Base-by-base conservation (phyloP, 257 asterid species). In the Jacaranda copaia region DNA sequence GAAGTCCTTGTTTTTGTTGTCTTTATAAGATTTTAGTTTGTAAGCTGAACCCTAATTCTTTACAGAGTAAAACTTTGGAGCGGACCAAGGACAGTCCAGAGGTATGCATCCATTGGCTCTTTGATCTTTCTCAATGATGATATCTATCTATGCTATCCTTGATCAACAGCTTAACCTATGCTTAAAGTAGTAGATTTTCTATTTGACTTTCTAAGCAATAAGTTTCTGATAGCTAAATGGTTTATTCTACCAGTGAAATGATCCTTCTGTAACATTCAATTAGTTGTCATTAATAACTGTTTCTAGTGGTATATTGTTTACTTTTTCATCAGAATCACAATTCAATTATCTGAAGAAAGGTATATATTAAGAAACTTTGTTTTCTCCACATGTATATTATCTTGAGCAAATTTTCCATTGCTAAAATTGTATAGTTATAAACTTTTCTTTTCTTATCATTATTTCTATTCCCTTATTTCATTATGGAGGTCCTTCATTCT, bases 11-110 rank as follows among this genome's bases (percentile, higher is more conserved):
- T 7, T 56, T 59, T 6, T 57, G 60, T 48, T 68, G 36, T 73
- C 55, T 35, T 43, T 57, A 4, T 70, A 10, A 19, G 71, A 43
- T 52, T n/a, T n/a, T n/a, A n/a, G n/a, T n/a, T 64, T 69, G 25
- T 45, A 75, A 13, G 48, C 63, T 51, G 8, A 69, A 39, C 43
- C 48, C 51, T 52, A 32, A 62, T 45, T 75, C 45, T 49, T 78
- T 72, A 74, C 90, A 87, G 96, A 76, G 40, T 81, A 86, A 88
- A 83, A 53, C 59, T 35, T 61, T 80, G 15, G 86, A 77, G 73
- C 82, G 70, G 84, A 71, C 75, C 83, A 79, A 77, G 87, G 92
- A 82, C 67, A 36, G 20, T 55, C 85, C 49, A 71, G 91, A 84
- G 95, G 98, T 92, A 79, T 62, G 69, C 59, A 52, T 48, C 58